Conservation (phyloP, 495 filamentous ascomycete species). For the Sabuloglossum arenarium region DNA sequence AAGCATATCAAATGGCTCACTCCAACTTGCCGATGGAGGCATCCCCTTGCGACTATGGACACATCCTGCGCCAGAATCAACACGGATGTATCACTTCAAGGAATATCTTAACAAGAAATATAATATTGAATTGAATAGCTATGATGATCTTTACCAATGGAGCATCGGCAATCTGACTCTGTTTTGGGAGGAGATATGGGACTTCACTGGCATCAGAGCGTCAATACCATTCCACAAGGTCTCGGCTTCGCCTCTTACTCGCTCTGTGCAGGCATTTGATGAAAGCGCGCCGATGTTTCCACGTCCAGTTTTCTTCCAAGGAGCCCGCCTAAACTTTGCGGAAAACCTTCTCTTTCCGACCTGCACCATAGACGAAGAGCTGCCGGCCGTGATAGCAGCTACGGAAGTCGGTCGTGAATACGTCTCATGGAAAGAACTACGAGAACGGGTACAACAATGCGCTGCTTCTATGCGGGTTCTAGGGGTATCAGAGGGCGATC, state of each 20-base stretch:
- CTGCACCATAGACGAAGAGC: conserved; percentile 31
- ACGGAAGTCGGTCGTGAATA: conserved; percentile 47
- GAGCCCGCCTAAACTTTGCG: conserved; percentile 66
- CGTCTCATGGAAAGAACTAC: conserved; percentile 61
- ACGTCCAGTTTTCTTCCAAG: conserved; percentile 62
- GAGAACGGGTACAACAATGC: conserved; percentile 54
- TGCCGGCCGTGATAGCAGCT: conserved; percentile 45
- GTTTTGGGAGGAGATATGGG: conserved; percentile 80
- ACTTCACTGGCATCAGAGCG: conserved; percentile 51
- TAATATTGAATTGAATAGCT: conserved; percentile 34
- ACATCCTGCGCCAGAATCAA: conserved; percentile 22
- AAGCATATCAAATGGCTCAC: neutral
- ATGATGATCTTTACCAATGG: conserved; percentile 62
- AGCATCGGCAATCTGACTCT: conserved; percentile 50
- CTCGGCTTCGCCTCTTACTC: no score
- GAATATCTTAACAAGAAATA: conserved; percentile 46
- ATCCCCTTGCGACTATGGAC: conserved; percentile 23
- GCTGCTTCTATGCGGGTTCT: conserved; percentile 44
- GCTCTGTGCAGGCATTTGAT: conserved; percentile 49
- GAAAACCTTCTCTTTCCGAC: conserved; percentile 75
- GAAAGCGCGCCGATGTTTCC: conserved; percentile 54
- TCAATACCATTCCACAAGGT: conserved; percentile 42
- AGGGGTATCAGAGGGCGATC: conserved; percentile 42
- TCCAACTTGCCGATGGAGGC: neutral
- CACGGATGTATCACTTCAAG: conserved; percentile 23